phyloP scores from a whole-genome alignment of 2,329 filamentous ascomycete genomes.

The Penicillium expansum region DNA sequence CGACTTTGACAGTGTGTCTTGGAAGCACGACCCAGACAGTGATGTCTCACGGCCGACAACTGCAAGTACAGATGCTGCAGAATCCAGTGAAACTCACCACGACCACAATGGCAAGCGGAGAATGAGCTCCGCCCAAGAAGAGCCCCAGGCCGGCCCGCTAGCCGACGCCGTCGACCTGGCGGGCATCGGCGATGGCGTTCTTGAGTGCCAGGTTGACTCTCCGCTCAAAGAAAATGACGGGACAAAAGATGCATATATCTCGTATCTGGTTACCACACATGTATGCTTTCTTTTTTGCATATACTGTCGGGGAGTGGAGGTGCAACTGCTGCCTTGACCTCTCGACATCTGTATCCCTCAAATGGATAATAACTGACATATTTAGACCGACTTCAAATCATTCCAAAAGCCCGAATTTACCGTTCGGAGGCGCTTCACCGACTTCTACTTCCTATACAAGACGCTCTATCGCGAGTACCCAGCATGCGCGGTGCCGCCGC shows the following conservation, averaged over 20 bases:
- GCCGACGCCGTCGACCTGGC: conserved; percentile 59
- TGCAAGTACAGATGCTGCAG: conserved; percentile 42
- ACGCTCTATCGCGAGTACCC: conserved; percentile 83
- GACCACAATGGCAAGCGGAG: conserved; percentile 49
- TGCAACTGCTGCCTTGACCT: conserved; percentile 19
- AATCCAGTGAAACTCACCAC: conserved; percentile 34
- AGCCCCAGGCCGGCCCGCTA: conserved; percentile 50
- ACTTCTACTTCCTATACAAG: conserved; percentile 96
- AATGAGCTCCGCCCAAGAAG: conserved; percentile 46
- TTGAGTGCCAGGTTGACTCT: conserved; percentile 78
- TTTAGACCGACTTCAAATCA: conserved; percentile 87
- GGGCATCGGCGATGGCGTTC: conserved; percentile 66
- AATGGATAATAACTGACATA: conserved; percentile 14
- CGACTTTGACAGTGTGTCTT: conserved; percentile 79
- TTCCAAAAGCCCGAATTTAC: conserved; percentile 79
- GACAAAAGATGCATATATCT: conserved; percentile 94
- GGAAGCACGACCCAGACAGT: conserved; percentile 62
- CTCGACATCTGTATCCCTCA: not conserved
- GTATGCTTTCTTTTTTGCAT: conserved; percentile 50
- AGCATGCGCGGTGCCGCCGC: conserved; percentile 85
- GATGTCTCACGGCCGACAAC: conserved; percentile 44
- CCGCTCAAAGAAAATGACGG: conserved; percentile 95
- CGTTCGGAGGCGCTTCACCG: conserved; percentile 89
- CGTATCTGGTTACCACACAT: conserved; percentile 88
- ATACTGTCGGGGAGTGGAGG: not conserved